phyloP scores from a whole-genome alignment of 768 basidiomycete genomes.

The Boletus subparvulus region DNA sequence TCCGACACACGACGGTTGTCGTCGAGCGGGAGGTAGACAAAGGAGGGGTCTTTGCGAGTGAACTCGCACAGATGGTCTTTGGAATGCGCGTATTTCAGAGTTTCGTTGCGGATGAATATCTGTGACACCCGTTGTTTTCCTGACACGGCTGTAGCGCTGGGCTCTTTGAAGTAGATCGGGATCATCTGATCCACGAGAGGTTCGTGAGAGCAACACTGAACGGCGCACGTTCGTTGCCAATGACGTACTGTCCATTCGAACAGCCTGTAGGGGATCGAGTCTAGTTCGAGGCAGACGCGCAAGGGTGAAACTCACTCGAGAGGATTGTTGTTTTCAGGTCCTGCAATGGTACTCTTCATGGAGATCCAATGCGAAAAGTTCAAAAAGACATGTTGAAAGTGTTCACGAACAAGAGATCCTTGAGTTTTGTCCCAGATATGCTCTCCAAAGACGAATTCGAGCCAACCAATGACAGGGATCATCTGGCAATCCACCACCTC shows the following conservation, averaged over 20 bases:
- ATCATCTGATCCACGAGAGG: conserved; percentile 6
- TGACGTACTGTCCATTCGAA: background rate
- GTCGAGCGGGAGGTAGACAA: background rate
- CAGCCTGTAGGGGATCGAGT: background rate
- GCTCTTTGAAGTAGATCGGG: conserved; percentile 6
- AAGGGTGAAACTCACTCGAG: background rate
- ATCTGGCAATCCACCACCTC: conserved; percentile 2
- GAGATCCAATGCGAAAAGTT: conserved; percentile 2
- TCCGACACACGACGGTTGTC: background rate
- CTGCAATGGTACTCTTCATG: conserved; percentile 1
- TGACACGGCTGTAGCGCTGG: background rate
- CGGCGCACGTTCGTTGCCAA: background rate
- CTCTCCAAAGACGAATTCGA: conserved; percentile 3
- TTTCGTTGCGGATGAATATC: conserved; percentile 7
- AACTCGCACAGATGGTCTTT: background rate
- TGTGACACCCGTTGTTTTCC: background rate
- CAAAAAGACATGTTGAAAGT: conserved; percentile 3
- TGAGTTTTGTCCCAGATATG: background rate
- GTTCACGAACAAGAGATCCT: background rate
- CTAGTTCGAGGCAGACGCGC: background rate
- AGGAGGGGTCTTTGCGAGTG: background rate
- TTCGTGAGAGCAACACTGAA: background rate
- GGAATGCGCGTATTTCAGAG: background rate
- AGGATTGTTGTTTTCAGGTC: background rate
- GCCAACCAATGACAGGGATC: background rate